phyloP scores from a whole-genome alignment of 352 stramenopile species.

The Phytophthora fragariae region DNA sequence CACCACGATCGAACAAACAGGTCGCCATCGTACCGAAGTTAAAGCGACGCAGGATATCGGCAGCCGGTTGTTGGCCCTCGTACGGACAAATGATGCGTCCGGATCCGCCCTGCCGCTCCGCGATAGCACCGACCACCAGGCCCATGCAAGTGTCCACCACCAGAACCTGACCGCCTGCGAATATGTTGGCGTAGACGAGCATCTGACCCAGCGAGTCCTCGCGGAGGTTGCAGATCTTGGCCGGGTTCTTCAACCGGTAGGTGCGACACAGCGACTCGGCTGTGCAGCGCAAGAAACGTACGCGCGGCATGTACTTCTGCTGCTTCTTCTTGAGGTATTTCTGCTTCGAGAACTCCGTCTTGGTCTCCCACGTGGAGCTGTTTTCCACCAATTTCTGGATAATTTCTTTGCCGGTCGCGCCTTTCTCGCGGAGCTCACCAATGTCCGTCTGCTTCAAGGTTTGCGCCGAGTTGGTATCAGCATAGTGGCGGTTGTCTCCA shows the following conservation, averaged over 20 bases:
- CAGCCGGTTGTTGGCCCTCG: slow-evolving; percentile 76
- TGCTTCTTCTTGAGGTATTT: slow-evolving; percentile 98
- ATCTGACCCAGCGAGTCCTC: slow-evolving; percentile 95
- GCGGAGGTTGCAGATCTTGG: slow-evolving; percentile 92
- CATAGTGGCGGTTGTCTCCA: slow-evolving; percentile 85
- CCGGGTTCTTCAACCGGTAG: slow-evolving; percentile 90
- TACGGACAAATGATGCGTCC: slow-evolving; percentile 78
- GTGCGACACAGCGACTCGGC: slow-evolving; percentile 90
- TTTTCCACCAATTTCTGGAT: slow-evolving; percentile 95
- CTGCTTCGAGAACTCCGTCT: slow-evolving; percentile 96
- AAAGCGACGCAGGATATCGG: slow-evolving; percentile 85
- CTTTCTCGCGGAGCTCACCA: slow-evolving; percentile 69
- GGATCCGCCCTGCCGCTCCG: slow-evolving; percentile 78
- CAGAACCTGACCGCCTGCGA: slow-evolving; percentile 88
- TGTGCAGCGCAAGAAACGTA: slow-evolving; percentile 88
- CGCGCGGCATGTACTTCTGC: slow-evolving; percentile 91
- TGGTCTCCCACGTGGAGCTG: slow-evolving; percentile 94
- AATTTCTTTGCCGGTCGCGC: slow-evolving; percentile 83
- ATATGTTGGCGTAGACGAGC: slow-evolving; percentile 93
- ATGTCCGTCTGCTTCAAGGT: slow-evolving; percentile 80
- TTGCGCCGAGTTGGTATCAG: slow-evolving; percentile 88
- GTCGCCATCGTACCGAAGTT: slow-evolving; percentile 70
- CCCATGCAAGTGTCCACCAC: slow-evolving; percentile 95
- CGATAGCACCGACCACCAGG: slow-evolving; percentile 90
- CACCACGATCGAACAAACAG: background rate